Evolutionary conservation across 2,329 filamentous ascomycete species (phyloP), one percentile per base, ranked within the genome.

Genomic region (Pseudogymnoascus sp.): DNA sequence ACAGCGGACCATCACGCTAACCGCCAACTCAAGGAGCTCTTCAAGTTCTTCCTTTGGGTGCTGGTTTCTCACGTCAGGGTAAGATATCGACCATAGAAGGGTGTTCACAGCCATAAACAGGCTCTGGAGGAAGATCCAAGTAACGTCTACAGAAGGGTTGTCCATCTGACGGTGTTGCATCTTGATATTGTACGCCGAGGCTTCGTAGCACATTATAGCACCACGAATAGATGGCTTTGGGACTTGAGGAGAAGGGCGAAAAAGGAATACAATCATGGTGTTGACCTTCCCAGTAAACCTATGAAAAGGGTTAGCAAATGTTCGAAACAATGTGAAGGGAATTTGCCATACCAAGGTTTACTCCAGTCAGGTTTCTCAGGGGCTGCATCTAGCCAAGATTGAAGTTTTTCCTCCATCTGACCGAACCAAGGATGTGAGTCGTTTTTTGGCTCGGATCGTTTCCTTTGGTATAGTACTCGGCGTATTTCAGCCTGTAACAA

Each of bases 41-140:
- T 93, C 87, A 0, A 96, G 88, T 66, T 95, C 88, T 50, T 91
- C 86, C 19, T 87, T 85, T 3, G 82, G 74, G 72, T 96, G 89
- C 16, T 84, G 79, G 62, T 84, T 83, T 53, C 95, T 88, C 24
- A 98, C 87, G 67, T 93, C 89, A 3, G 88, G 83, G 71, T 96
- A 97, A 1, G 93, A 96, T 6, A 96, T 83, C 1, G 90, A 86
- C 95, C 95, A 99, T 0, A 99, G 82, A 60, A 97, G 84, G 4
- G 91, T 93, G 72, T 96, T 97, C 63, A 98, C 83, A 4, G 90
- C 87, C 86, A 96, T 95, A 77, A 96, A 97, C 41, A 98, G 83
- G 19, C 89, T 87, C 64, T 96, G 83, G 1, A 96, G 85, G 71
- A 96, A 96, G 46, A 96, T 88, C 93, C 93, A 98, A 0, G 93